Base-by-base conservation (phyloP, 768 basidiomycete species). In the Macrolepiota albuminosa region DNA sequence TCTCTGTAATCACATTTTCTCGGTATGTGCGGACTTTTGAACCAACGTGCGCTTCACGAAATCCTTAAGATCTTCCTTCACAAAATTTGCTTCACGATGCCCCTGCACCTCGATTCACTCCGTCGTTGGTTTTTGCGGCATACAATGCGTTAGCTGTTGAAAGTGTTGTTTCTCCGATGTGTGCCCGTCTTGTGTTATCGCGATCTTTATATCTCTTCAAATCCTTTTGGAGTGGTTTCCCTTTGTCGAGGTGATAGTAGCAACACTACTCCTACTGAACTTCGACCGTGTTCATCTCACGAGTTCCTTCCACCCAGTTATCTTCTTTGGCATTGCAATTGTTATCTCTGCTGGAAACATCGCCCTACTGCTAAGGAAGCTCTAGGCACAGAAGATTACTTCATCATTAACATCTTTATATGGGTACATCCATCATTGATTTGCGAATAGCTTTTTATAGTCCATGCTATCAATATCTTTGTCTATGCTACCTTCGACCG, bases 251-350 rank as follows among this genome's bases (percentile, higher is more conserved):
- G 74, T 88, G 29, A 73, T 78, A 2, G 81, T 86, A 0, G 48
- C 85, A 18, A 81, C 86, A 3, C 72, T 84, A 5, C 66, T 88
- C 6, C 63, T 88, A 6, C 73, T 89, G 33, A 84, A 83, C 59
- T 87, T 86, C 71, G 86, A 85, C 60, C 80, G 87, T 18, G 83
- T 83, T n/a, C 80, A 84, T 33, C 70, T 90, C 74, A 4, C 74
- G 87, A 26, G 60, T 63, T 7, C 67, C 68, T 2, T 72, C 62
- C 16, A 78, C 83, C 5, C 64, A 8, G 65, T 74, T 21, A 73
- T 85, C 39, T 61, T 80, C 11, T 57, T 74, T 13, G 74, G 84
- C 0, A 61, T 84, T 3, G 72, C 76, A 0, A 60, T 71, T 0
- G 69, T 73, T 1, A 72, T 86, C 2, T 78, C 84, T 57, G 79